phyloP scores from a whole-genome alignment of 306 rosid genomes.

The Aeschynomene evenia region DNA sequence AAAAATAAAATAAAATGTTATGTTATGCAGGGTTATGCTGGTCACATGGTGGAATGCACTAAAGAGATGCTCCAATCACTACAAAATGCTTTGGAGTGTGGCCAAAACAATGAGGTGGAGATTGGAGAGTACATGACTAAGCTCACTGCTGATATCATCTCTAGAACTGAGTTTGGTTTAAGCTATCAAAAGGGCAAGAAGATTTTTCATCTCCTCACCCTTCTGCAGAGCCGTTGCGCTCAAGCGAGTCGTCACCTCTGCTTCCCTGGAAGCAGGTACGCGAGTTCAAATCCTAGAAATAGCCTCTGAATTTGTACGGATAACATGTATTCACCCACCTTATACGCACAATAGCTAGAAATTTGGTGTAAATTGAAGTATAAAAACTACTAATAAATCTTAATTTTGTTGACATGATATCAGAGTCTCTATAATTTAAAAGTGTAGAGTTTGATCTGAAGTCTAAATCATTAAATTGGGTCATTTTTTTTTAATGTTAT shows the following conservation, averaged over 20 bases:
- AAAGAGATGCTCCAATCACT: constrained; percentile 67
- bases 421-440: too few relatives aligned
- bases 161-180: constrained; percentile 76
- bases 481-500: too few relatives aligned
- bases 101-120: constrained; percentile 66
- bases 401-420: too few relatives aligned
- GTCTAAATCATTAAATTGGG: too few relatives aligned
- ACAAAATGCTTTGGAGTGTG: constrained; percentile 40
- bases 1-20: too few relatives aligned
- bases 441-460: too few relatives aligned
- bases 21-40: constrained; percentile 73
- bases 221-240: constrained; percentile 68
- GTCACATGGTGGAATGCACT: constrained; percentile 94
- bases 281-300: neutral
- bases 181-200: constrained; percentile 76
- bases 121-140: constrained; percentile 64
- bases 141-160: constrained; percentile 86
- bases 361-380: too few relatives aligned
- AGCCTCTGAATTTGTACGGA: too few relatives aligned
- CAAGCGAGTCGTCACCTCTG: constrained; percentile 84
- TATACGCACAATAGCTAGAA: too few relatives aligned
- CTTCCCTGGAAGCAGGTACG: constrained; percentile 92
- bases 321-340: too few relatives aligned
- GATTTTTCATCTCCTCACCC: constrained; percentile 67
- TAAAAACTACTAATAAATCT: too few relatives aligned